These are phyloP conservation scores for Solanum etuberosum DNA, from an alignment of 257 asterid genomes.

Conservation along the genomic window DNA sequence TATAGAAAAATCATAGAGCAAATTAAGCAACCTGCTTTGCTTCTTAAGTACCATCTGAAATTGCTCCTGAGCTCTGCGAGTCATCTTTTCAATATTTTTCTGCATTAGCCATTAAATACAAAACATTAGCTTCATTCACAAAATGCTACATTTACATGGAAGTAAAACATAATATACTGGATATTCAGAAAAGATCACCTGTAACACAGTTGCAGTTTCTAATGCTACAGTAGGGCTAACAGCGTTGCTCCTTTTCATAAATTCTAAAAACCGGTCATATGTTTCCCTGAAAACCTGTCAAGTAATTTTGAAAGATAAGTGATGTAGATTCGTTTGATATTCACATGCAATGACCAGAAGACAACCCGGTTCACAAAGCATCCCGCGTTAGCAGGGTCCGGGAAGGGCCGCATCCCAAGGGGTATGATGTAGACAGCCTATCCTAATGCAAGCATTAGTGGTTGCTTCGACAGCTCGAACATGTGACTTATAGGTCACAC, in stretches of 20 bases:
- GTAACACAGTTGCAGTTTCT: constrained; percentile 94
- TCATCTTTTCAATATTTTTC: constrained; percentile 90
- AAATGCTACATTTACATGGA: not conserved
- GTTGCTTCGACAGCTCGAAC: not conserved
- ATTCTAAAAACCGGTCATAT: constrained; percentile 69
- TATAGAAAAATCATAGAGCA: not conserved
- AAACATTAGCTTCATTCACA: constrained; percentile 25
- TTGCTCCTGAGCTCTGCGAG: constrained; percentile 97
- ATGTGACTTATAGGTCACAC: not conserved
- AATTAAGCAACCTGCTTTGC: constrained; percentile 71
- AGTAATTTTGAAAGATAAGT: not conserved
- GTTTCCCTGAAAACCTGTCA: constrained; percentile 75
- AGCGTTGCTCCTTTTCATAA: constrained; percentile 89
- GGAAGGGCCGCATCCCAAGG: not conserved
- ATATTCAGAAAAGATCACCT: constrained; percentile 35
- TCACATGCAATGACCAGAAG: not conserved
- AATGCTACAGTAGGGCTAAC: constrained; percentile 87
- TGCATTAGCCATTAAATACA: constrained; percentile 23
- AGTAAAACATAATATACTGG: not conserved
- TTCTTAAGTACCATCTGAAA: constrained; percentile 94
- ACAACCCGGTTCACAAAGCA: not conserved
- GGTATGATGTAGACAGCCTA: not conserved
- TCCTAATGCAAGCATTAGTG: not conserved
- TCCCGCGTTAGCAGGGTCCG: not conserved
- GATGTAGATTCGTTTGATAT: not conserved